A percentile compares a stretch with the other conserved stretches of the same genome.
Evolutionary conservation across 305 asterid genomes (phyloP).

Genomic region (Fraxinus nigra): DNA sequence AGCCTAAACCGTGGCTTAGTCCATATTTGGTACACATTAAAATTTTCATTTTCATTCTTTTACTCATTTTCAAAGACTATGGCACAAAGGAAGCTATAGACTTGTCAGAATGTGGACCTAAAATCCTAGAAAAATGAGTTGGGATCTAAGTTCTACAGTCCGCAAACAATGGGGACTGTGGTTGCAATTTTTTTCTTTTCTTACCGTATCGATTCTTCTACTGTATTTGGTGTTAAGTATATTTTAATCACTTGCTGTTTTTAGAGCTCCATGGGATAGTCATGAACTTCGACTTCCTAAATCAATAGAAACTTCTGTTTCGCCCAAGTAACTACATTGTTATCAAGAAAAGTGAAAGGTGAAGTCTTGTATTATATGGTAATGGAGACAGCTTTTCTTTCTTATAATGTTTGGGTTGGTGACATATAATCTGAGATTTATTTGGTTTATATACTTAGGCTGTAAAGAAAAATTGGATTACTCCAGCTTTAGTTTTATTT

Average conservation of each 20-base stretch:
- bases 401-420: neutral
- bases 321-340: neutral
- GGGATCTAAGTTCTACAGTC: neutral
- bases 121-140: neutral
- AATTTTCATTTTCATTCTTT: too few relatives aligned
- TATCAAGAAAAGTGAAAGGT: neutral
- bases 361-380: neutral
- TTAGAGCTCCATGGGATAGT: neutral
- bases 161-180: neutral
- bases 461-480: slow-evolving; percentile 1
- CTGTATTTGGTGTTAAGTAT: neutral
- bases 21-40: too few relatives aligned
- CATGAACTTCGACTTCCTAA: neutral
- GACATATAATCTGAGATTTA: slow-evolving; percentile 5
- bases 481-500: neutral
- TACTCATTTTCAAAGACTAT: too few relatives aligned
- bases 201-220: neutral
- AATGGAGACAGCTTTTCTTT: neutral
- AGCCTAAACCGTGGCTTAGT: too few relatives aligned
- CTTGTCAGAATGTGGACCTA: slow-evolving; percentile 4
- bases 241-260: neutral
- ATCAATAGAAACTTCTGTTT: neutral
- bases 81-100: neutral
- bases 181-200: neutral
- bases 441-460: neutral